Base-by-base conservation (phyloP, 495 filamentous ascomycete genomes). In the Margaritispora aquatica region DNA sequence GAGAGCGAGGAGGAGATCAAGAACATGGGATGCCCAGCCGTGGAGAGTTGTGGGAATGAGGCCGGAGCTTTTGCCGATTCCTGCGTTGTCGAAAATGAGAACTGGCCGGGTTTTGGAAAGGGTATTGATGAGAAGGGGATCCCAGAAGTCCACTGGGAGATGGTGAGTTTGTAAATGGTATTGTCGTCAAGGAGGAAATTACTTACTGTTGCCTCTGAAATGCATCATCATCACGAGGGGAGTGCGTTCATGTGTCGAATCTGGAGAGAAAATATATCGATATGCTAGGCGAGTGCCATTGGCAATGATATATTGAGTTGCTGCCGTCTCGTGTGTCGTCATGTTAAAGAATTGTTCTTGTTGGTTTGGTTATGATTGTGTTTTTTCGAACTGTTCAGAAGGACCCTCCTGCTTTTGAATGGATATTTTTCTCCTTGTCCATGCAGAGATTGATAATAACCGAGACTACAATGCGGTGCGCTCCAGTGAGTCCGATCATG, bases 151-250 rank as follows among this genome's bases (percentile, higher is more conserved):
- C 50, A 52, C 58, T 51, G n/a, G 17, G n/a, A 49, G 31, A 50
- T 48, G 22, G 36, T 55, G 23, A 51, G 21, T 60, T 51, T n/a
- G 15, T 56, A 26, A 22, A 31, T 50, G n/a, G n/a, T n/a, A n/a
- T n/a, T n/a, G n/a, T n/a, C n/a, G n/a, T n/a, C n/a, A n/a, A n/a
- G n/a, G n/a, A n/a, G n/a, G n/a, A n/a, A n/a, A 59, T 69, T 62
- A 57, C 66, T 68, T 26, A 63, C 60, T 52, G 15, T 44, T 44
- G 38, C 65, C 70, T 54, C 73, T 60, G 63, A 73, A 71, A 51
- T 75, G 73, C 58, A 66, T 68, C 1, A 68, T 48, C 29, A 68
- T 44, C 0, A 74, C 54, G 17, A 74, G 67, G n/a, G 70, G 69
- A 10, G 62, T 62, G 54, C 57, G 65, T 0, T 54, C 26, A n/a